Percentiles rank a stretch among this genome's conserved stretches.
phyloP scores from a whole-genome alignment of 2,329 filamentous ascomycete species.

The Diaporthe nobilis region DNA sequence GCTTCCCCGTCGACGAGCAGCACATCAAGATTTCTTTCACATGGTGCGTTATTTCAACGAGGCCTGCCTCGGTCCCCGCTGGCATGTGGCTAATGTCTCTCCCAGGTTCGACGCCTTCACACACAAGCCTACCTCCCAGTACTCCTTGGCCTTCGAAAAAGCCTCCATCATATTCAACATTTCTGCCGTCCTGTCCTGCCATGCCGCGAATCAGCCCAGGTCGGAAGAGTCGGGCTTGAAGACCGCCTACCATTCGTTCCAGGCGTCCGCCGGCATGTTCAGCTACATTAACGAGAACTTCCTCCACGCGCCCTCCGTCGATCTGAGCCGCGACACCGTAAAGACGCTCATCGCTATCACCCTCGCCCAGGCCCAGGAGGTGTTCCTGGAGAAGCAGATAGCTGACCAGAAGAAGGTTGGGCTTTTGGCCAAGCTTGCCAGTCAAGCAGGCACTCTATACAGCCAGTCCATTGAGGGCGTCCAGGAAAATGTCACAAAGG shows the following conservation, averaged over 20 bases:
- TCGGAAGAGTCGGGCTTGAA: slow-evolving; percentile 94
- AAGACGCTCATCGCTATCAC: slow-evolving; percentile 94
- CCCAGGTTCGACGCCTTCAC: slow-evolving; percentile 98
- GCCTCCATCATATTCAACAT: slow-evolving; percentile 99
- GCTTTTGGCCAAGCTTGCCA: slow-evolving; percentile 91
- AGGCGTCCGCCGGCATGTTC: slow-evolving; percentile 98
- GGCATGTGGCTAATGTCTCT: slow-evolving; percentile 29
- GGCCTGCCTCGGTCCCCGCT: too few species aligned
- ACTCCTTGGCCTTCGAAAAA: slow-evolving; percentile 97
- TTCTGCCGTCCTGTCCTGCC: slow-evolving; percentile 94
- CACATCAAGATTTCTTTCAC: slow-evolving; percentile 99
- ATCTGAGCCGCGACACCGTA: slow-evolving; percentile 94
- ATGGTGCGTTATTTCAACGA: slow-evolving; percentile 72
- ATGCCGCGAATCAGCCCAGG: slow-evolving; percentile 93
- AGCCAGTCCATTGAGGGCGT: slow-evolving; percentile 89
- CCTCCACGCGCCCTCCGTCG: slow-evolving; percentile 95
- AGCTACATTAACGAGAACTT: slow-evolving; percentile 99
- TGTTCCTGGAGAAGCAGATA: slow-evolving; percentile 97
- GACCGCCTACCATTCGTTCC: slow-evolving; percentile 97
- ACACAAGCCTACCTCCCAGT: slow-evolving; percentile 96
- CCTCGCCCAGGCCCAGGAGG: slow-evolving; percentile 95
- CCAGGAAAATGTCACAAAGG: slow-evolving; percentile 92
- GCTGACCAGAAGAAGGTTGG: slow-evolving; percentile 93
- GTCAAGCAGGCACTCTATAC: slow-evolving; percentile 91
- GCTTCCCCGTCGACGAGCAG: slow-evolving; percentile 98